Base-by-base conservation (phyloP, 306 rosid species). In the Sicyos baderoa region DNA sequence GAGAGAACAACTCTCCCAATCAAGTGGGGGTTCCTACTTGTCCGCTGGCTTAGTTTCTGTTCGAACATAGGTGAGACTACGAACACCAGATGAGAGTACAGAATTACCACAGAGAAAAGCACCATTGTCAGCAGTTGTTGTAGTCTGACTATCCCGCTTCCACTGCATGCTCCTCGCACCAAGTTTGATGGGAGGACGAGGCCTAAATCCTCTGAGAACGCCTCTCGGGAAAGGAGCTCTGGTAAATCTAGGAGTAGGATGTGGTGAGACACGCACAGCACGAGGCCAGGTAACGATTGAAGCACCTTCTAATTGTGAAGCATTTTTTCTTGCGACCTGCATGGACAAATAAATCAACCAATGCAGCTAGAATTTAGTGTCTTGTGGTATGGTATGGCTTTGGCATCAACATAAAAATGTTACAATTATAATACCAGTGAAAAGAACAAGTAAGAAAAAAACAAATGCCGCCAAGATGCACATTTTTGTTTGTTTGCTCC, bases 161-260 rank as follows among this genome's bases (percentile, higher is more conserved):
- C 98, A 93, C 60, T 93, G 98, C 85, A 87, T 17, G 88, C 97
- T 93, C 83, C 97, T 83, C n/a, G 91, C 88, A 42, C 91, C 91
- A 57, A 82, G 83, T 78, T 82, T 92, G 19, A 84, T 72, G 2
- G 85, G 86, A 37, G 85, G 81, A 7, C 91, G 89, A 65, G 88
- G 74, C 79, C 97, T 82, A 79, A 79, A 84, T 22, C 87, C 82
- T 79, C 89, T 86, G 21, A 94, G 52, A 65, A 84, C 47, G 64
- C 96, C 99, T 81, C 96, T 78, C n/a, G 88, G 74, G 60, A 85
- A 88, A 32, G 96, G 85, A 68, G 23, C 84, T 75, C 95, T 82
- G 67, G 84, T 64, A 82, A 84, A 92, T 85, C 95, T 84, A n/a
- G 89, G 76, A 76, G 83, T 35, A 70, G 88, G 52, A 80, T 82